Evolutionary conservation across 2,329 filamentous ascomycete genomes (phyloP).

Genomic region (Hirsutella minnesotensis): DNA sequence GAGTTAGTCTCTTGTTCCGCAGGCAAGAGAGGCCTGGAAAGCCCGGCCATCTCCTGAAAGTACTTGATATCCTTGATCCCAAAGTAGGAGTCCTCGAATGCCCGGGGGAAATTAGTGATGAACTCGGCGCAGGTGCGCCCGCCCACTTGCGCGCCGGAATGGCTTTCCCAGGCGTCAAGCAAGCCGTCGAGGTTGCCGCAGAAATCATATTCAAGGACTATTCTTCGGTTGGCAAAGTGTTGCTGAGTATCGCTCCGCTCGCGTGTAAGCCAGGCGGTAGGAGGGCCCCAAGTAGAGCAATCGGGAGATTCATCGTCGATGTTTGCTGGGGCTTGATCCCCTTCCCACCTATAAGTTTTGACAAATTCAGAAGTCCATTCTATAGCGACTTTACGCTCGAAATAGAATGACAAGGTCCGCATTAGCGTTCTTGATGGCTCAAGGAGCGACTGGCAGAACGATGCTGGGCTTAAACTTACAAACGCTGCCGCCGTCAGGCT

Average conservation of each 20-base stretch:
- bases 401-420: no score
- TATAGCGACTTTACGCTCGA: constrained; percentile 22
- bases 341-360: constrained; percentile 28
- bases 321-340: constrained; percentile 18
- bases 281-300: constrained; percentile 52
- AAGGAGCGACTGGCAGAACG: constrained; percentile 4
- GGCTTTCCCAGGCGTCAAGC: constrained; percentile 12
- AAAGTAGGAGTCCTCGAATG: constrained; percentile 27
- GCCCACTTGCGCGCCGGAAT: constrained; percentile 18
- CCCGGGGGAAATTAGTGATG: constrained; percentile 21
- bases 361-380: constrained; percentile 29
- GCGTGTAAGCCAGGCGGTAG: constrained; percentile 48
- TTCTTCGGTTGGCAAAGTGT: constrained; percentile 54
- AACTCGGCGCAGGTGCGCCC: constrained; percentile 14
- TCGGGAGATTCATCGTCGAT: constrained; percentile 36
- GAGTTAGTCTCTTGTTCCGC: no score
- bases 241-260: constrained; percentile 48
- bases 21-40: background rate
- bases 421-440: background rate
- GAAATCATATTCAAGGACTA: constrained; percentile 65
- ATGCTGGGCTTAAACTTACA: constrained; percentile 33
- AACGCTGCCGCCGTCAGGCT: constrained; percentile 20
- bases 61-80: constrained; percentile 31
- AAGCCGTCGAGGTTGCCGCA: constrained; percentile 58
- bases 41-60: constrained; percentile 11